phyloP scores from a whole-genome alignment of 495 filamentous ascomycete genomes.

The Antarctomyces pellizariae region DNA sequence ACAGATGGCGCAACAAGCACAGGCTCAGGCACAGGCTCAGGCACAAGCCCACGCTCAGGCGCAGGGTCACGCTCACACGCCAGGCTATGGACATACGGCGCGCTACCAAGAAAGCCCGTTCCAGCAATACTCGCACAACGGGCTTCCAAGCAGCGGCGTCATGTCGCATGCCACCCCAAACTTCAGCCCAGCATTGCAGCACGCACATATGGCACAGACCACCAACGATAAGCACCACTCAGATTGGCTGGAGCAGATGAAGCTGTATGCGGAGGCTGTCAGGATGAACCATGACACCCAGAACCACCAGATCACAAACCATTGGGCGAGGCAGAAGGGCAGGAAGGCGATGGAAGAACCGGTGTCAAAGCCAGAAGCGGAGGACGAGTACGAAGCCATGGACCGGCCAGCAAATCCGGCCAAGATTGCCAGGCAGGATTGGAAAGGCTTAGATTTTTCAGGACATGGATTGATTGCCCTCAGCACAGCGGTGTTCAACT shows the following conservation, averaged over 20 bases:
- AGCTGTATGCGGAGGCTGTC: constrained; percentile 46
- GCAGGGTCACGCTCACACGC: too few species aligned
- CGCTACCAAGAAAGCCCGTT: constrained; percentile 28
- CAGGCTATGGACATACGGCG: constrained; percentile 46
- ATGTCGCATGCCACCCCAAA: constrained; percentile 51
- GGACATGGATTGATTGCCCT: constrained; percentile 76
- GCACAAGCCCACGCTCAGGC: too few species aligned
- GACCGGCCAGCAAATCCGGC: constrained; percentile 31
- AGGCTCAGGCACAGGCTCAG: too few species aligned
- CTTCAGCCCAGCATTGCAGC: constrained; percentile 56
- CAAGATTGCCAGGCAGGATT: constrained; percentile 47
- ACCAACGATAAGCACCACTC: too few species aligned
- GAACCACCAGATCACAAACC: constrained; percentile 26
- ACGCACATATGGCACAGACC: constrained; percentile 41
- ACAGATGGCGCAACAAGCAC: constrained; percentile 47
- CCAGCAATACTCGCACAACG: constrained; percentile 58
- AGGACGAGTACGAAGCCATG: constrained; percentile 38
- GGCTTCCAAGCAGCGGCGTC: constrained; percentile 56
- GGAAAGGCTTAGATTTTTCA: constrained; percentile 78
- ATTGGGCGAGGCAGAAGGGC: constrained; percentile 28
- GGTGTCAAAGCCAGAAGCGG: constrained; percentile 20
- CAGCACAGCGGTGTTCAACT: constrained; percentile 53
- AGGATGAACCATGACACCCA: constrained; percentile 43
- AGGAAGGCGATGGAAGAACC: too few species aligned
- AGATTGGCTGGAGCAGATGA: constrained; percentile 79